phyloP scores from a whole-genome alignment of 148 eudicot species.

The Silene uniflora region DNA sequence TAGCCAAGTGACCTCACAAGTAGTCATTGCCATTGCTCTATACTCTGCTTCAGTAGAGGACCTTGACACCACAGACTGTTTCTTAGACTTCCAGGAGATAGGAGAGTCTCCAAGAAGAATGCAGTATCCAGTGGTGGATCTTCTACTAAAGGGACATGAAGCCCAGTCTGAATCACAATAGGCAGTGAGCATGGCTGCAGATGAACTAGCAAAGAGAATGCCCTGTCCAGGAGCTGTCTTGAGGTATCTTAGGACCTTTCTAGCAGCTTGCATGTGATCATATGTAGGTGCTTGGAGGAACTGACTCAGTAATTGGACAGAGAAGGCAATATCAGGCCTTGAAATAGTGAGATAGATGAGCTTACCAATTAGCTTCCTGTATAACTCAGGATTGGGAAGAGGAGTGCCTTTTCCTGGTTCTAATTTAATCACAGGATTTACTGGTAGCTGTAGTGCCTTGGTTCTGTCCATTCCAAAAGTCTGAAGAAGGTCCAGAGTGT shows the following conservation, averaged over 20 bases:
- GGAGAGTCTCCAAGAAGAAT: neutral
- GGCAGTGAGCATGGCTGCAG: neutral
- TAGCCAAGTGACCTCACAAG: neutral
- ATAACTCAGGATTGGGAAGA: neutral
- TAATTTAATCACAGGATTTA: neutral
- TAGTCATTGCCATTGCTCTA: neutral
- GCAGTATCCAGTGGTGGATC: conserved; percentile 2
- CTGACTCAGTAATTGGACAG: neutral
- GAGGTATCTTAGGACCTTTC: conserved; percentile 2
- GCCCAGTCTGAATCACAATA: conserved; percentile 18
- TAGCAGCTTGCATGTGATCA: neutral
- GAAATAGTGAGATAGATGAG: neutral
- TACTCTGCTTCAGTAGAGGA: conserved; percentile 20
- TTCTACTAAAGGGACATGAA: too few species aligned
- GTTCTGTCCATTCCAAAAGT: neutral
- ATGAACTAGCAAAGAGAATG: neutral
- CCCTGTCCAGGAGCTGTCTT: neutral
- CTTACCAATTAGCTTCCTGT: neutral
- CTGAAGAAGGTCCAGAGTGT: neutral
- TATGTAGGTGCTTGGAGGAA: neutral
- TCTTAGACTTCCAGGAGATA: conserved; percentile 21
- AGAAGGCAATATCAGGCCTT: conserved; percentile 7
- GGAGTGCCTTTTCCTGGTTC: neutral
- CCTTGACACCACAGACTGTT: conserved; percentile 2
- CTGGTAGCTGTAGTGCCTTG: neutral